These are phyloP conservation scores for Naganishia cerealis DNA, from an alignment of 1,284 basidiomycete species.

Conservation along the genomic window DNA sequence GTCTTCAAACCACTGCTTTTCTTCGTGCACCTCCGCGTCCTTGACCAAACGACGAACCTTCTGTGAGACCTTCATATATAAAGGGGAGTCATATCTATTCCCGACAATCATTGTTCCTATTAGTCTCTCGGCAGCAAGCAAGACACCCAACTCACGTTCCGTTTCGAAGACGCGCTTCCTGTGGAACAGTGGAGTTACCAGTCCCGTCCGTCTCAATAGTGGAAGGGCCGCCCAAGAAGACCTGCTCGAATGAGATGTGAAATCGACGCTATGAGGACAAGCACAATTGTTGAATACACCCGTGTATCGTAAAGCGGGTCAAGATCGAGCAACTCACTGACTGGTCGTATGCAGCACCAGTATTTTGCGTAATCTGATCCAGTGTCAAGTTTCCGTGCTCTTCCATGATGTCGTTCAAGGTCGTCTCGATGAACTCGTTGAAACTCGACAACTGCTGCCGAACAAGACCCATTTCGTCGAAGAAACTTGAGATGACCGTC, in stretches of 20 bases:
- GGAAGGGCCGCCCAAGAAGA: slow-evolving; percentile 90
- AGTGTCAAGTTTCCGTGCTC: slow-evolving; percentile 90
- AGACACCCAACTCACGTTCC: slow-evolving; percentile 60
- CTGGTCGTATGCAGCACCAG: slow-evolving; percentile 19
- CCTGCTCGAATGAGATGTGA: slow-evolving; percentile 96
- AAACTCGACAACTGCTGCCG: slow-evolving; percentile 97
- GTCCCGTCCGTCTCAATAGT: slow-evolving; percentile 94
- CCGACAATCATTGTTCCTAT: neutral
- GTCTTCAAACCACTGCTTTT: slow-evolving; percentile 69
- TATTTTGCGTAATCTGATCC: slow-evolving; percentile 73
- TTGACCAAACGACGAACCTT: slow-evolving; percentile 75
- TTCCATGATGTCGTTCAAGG: slow-evolving; percentile 98
- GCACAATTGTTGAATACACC: neutral
- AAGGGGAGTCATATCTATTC: slow-evolving; percentile 76
- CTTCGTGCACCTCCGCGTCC: slow-evolving; percentile 57
- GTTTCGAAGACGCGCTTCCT: slow-evolving; percentile 91
- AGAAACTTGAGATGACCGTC: slow-evolving; percentile 93
- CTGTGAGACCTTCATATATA: slow-evolving; percentile 65
- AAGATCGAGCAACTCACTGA: slow-evolving; percentile 2
- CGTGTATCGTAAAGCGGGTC: neutral
- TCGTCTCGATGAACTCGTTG: slow-evolving; percentile 98
- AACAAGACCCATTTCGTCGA: slow-evolving; percentile 96
- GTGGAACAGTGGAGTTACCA: slow-evolving; percentile 90
- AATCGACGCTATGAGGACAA: slow-evolving; percentile 72
- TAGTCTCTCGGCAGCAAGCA: slow-evolving; percentile 37